These are phyloP conservation scores for Berkeleyomyces basicola DNA, from an alignment of 2,329 filamentous ascomycete genomes.

Conservation along the genomic window DNA sequence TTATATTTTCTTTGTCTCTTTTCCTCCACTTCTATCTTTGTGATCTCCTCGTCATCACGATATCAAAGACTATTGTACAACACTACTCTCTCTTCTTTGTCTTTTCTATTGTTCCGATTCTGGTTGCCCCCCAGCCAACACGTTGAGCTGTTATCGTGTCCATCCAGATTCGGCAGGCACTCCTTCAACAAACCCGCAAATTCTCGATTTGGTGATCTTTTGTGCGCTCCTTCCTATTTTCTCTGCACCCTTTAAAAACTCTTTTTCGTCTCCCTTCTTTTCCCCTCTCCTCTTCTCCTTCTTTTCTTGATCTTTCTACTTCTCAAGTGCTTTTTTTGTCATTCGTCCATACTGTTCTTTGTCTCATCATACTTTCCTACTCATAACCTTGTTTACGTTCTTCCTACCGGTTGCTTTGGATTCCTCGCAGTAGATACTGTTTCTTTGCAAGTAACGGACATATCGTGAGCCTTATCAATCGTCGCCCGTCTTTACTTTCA, in stretches of 20 bases:
- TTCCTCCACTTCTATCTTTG: not conserved
- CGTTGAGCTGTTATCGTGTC: not conserved
- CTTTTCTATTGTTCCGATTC: not conserved
- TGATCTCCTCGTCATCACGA: not conserved
- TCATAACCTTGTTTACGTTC: slow-evolving; percentile 11
- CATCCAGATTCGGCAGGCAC: not conserved
- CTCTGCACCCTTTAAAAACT: not conserved
- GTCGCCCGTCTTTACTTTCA: not conserved
- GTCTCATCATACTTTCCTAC: slow-evolving; percentile 4
- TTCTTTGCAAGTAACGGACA: not conserved
- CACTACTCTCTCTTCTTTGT: not conserved
- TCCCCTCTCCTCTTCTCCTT: not conserved
- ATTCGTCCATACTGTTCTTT: slow-evolving; percentile 12
- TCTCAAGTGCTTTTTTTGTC: slow-evolving; percentile 12
- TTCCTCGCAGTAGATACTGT: not conserved
- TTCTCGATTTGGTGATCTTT: slow-evolving; percentile 3
- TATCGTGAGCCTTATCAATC: not conserved
- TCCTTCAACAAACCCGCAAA: not conserved
- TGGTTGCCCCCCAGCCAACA: not conserved
- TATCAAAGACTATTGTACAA: not conserved
- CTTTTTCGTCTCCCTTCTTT: not conserved
- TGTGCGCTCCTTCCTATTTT: not conserved
- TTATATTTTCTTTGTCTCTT: not conserved
- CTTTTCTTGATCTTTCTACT: not conserved
- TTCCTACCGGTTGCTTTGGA: slow-evolving; percentile 11